A percentile compares a stretch with the other conserved stretches of the same genome.
Evolutionary conservation across 805 yeast species (phyloP).

Genomic region (Schwanniomyces polymorphus): DNA sequence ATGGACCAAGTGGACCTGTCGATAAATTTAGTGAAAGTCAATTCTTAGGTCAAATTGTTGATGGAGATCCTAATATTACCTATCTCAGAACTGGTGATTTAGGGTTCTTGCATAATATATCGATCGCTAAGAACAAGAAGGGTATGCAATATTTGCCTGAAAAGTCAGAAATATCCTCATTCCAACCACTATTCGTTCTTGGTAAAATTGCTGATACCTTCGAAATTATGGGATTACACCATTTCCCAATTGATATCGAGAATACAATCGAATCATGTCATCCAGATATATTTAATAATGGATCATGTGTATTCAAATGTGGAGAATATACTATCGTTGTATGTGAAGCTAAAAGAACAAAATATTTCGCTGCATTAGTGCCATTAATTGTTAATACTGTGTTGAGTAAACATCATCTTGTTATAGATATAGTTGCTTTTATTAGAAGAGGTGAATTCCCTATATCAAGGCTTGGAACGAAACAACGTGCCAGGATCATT

Average conservation of each 20-base stretch:
- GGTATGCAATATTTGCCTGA: slow-evolving; percentile 23
- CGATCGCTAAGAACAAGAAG: slow-evolving; percentile 40
- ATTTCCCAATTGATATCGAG: slow-evolving; percentile 84
- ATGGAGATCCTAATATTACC: slow-evolving; percentile 55
- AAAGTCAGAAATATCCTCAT: slow-evolving; percentile 26
- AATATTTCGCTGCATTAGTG: slow-evolving; percentile 67
- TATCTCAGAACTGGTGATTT: slow-evolving; percentile 91
- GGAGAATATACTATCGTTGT: slow-evolving; percentile 78
- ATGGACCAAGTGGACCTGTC: slow-evolving; percentile 50
- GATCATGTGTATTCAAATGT: slow-evolving; percentile 72
- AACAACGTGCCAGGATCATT: slow-evolving; percentile 72
- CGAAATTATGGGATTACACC: slow-evolving; percentile 88
- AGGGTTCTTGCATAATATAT: slow-evolving; percentile 84
- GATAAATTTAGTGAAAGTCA: slow-evolving; percentile 53
- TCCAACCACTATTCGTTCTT: slow-evolving; percentile 81
- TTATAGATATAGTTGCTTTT: slow-evolving; percentile 83
- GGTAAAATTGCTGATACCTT: slow-evolving; percentile 86
- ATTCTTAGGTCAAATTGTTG: slow-evolving; percentile 62
- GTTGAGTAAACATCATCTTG: slow-evolving; percentile 75
- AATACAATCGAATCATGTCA: slow-evolving; percentile 47
- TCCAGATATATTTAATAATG: slow-evolving; percentile 57
- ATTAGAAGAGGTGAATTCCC: slow-evolving; percentile 65
- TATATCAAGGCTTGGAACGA: slow-evolving; percentile 68
- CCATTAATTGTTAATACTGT: slow-evolving; percentile 81
- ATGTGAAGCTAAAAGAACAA: slow-evolving; percentile 57